Evolutionary conservation across 2,329 filamentous ascomycete genomes (phyloP).

Genomic region (Alternaria metachromatica): DNA sequence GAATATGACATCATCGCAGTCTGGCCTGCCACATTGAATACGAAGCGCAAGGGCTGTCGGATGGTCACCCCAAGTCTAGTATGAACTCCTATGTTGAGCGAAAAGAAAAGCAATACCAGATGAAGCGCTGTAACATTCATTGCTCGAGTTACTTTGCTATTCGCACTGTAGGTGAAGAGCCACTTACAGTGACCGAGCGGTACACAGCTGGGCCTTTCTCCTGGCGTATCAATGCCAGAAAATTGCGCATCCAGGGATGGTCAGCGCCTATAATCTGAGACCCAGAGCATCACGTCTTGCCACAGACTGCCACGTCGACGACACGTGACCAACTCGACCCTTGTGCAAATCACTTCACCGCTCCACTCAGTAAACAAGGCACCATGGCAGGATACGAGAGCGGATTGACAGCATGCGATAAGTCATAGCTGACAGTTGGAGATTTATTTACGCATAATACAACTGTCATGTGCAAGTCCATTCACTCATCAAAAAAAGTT

Average conservation of each 20-base stretch:
- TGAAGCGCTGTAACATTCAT: neutral
- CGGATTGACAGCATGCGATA: neutral
- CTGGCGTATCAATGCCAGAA: neutral
- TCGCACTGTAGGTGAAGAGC: neutral
- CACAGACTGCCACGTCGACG: constrained; percentile 9
- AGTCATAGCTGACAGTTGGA: neutral
- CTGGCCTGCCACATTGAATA: neutral
- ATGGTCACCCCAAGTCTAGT: neutral
- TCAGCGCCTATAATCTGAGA: neutral
- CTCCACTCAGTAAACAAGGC: constrained; percentile 16
- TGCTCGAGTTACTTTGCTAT: neutral
- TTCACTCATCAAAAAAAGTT: constrained; percentile 1
- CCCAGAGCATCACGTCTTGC: neutral
- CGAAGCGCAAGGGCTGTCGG: neutral
- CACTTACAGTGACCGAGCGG: neutral
- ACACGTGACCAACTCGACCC: constrained; percentile 19
- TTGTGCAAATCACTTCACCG: constrained; percentile 22
- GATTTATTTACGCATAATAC: neutral
- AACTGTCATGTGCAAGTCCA: constrained; percentile 6
- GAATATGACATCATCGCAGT: neutral
- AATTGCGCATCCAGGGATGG: neutral
- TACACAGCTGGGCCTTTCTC: neutral
- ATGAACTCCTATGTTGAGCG: neutral
- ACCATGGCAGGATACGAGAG: constrained; percentile 3
- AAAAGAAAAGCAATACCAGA: neutral